phyloP scores from a whole-genome alignment of 306 rosid genomes.

The Lathyrus tuberosus region DNA sequence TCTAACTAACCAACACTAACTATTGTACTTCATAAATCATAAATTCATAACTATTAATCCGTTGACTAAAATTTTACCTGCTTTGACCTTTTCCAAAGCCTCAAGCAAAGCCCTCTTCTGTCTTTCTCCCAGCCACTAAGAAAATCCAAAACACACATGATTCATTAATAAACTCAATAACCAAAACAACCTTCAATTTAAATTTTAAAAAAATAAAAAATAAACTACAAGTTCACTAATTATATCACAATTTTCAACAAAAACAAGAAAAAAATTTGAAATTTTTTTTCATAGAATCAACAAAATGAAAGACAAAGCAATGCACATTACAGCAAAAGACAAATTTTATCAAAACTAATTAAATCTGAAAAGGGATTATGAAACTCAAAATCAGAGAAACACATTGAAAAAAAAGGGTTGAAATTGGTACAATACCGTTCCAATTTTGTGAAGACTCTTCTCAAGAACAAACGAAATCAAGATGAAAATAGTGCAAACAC shows the following conservation, averaged over 20 bases:
- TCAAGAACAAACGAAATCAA: slow-evolving; percentile 69
- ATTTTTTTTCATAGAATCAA: neutral
- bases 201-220: neutral
- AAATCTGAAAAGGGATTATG: too few species aligned
- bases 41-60: slow-evolving; percentile 14
- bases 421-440: slow-evolving; percentile 56
- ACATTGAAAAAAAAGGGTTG: neutral
- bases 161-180: neutral
- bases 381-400: too few species aligned
- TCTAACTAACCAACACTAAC: too few species aligned
- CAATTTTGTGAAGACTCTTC: slow-evolving; percentile 74
- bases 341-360: neutral
- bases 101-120: slow-evolving; percentile 75
- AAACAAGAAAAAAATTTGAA: neutral
- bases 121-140: slow-evolving; percentile 45
- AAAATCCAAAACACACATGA: neutral
- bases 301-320: neutral
- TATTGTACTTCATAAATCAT: neutral
- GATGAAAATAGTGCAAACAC: slow-evolving; percentile 78
- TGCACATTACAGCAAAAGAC: neutral
- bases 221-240: too few species aligned
- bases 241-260: slow-evolving; percentile 1
- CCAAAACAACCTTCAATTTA: slow-evolving; percentile 9
- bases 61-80: slow-evolving; percentile 55
- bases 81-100: slow-evolving; percentile 90